Percentiles rank a stretch among this genome's conserved stretches.
phyloP scores from a whole-genome alignment of 169 alveolate genomes.

The Theileria parva region DNA sequence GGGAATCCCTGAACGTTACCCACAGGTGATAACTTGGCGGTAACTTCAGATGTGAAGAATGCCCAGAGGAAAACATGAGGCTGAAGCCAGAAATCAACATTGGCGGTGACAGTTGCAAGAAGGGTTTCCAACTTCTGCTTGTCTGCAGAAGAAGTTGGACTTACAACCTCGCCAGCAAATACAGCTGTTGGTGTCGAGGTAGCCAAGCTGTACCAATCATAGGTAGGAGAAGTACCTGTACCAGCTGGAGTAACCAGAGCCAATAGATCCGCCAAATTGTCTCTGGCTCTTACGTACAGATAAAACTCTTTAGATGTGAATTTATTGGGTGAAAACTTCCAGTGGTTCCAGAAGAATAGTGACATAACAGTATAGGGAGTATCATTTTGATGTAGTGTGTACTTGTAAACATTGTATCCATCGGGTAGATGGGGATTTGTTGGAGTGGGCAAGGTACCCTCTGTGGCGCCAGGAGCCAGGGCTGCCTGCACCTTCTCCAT shows the following conservation, averaged over 20 bases:
- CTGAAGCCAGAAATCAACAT: conserved; percentile 3
- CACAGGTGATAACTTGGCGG: background rate
- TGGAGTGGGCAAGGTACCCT: background rate
- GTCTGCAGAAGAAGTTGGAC: background rate
- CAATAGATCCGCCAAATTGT: background rate
- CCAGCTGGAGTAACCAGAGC: background rate
- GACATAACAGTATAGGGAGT: background rate
- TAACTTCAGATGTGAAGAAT: background rate
- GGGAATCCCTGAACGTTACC: conserved; percentile 8
- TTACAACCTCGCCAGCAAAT: background rate
- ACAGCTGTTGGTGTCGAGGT: background rate
- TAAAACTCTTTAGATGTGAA: background rate
- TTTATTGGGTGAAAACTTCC: background rate
- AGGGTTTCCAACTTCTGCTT: background rate
- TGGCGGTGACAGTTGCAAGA: background rate
- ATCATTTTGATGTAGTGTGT: background rate
- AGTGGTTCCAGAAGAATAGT: background rate
- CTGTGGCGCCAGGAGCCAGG: background rate
- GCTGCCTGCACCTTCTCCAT: background rate
- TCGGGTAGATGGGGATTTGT: background rate
- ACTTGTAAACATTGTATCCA: conserved; percentile 4
- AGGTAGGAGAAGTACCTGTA: background rate
- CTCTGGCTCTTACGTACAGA: background rate
- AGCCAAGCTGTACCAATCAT: background rate
- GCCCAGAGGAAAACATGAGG: background rate